A percentile compares a stretch with the other conserved stretches of the same genome.
phyloP scores from a whole-genome alignment of 1,284 basidiomycete genomes.

The Albatrellus sp. region DNA sequence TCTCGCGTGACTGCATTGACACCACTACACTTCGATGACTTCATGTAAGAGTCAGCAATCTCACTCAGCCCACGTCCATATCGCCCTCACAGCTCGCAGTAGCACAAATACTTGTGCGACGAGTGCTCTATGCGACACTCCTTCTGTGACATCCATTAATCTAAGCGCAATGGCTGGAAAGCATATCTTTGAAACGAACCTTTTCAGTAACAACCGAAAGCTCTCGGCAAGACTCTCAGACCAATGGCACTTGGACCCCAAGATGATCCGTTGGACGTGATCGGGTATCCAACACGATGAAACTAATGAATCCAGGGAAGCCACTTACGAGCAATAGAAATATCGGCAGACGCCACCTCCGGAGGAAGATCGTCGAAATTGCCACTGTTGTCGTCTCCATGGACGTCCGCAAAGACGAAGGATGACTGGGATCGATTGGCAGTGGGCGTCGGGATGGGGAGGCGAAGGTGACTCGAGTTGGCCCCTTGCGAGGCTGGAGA shows the following conservation, averaged over 20 bases:
- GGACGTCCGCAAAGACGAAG: constrained; percentile 27
- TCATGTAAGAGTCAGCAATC: too few relatives aligned
- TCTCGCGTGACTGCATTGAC: neutral
- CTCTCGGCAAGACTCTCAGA: too few relatives aligned
- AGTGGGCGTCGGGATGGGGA: constrained; percentile 33
- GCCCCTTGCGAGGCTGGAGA: constrained; percentile 12
- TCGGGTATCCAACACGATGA: neutral
- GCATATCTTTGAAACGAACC: too few relatives aligned
- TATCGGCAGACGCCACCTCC: constrained; percentile 44
- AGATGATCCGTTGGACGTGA: too few relatives aligned
- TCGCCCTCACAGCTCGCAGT: too few relatives aligned
- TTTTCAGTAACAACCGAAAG: too few relatives aligned
- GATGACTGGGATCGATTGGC: constrained; percentile 29
- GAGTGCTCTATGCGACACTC: too few relatives aligned
- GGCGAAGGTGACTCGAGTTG: constrained; percentile 20
- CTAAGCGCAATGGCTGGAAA: neutral
- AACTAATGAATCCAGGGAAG: constrained; percentile 4
- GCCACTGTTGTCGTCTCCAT: constrained; percentile 12
- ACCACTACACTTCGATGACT: too few relatives aligned
- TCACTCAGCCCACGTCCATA: too few relatives aligned
- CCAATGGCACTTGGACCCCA: neutral
- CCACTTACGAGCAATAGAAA: constrained; percentile 48
- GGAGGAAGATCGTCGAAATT: constrained; percentile 22
- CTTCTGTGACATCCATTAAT: neutral
- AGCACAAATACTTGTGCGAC: too few relatives aligned